Conservation (phyloP, 768 basidiomycete species). For the Lepiota brunneoincarnata region DNA sequence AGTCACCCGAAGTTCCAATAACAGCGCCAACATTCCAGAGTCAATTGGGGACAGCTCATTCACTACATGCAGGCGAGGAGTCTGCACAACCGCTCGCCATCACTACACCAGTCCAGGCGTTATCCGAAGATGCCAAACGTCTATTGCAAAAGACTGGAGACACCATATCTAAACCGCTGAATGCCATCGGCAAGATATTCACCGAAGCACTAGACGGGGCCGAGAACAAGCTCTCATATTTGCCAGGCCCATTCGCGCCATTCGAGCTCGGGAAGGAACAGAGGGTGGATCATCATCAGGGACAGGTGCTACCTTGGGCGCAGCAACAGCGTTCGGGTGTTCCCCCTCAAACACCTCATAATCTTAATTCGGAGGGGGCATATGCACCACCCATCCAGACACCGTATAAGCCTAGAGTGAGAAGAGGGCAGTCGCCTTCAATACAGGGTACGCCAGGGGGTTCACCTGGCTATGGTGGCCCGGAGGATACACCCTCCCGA, state of each 20-base stretch:
- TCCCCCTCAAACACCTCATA: slow-evolving; percentile 32
- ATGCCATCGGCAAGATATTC: slow-evolving; percentile 84
- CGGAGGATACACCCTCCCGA: slow-evolving; percentile 54
- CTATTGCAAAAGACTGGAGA: slow-evolving; percentile 90
- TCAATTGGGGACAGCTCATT: slow-evolving; percentile 20
- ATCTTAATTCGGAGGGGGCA: slow-evolving; percentile 20
- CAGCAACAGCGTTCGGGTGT: slow-evolving; percentile 4
- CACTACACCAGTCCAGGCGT: slow-evolving; percentile 48
- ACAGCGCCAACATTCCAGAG: slow-evolving; percentile 22
- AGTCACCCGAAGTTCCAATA: slow-evolving; percentile 30
- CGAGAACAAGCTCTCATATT: slow-evolving; percentile 60
- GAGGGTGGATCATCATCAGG: slow-evolving; percentile 32
- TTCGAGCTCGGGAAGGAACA: slow-evolving; percentile 60
- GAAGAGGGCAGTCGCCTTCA: slow-evolving; percentile 46
- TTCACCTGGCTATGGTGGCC: slow-evolving; percentile 29
- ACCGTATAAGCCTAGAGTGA: slow-evolving; percentile 74
- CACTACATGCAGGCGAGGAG: slow-evolving; percentile 80
- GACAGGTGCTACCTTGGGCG: slow-evolving; percentile 2
- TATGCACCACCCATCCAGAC: slow-evolving; percentile 48
- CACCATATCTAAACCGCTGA: slow-evolving; percentile 88
- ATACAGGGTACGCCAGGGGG: slow-evolving; percentile 27
- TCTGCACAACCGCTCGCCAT: slow-evolving; percentile 79
- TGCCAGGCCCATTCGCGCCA: slow-evolving; percentile 70
- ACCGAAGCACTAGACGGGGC: slow-evolving; percentile 77
- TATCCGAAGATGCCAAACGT: slow-evolving; percentile 72